A percentile compares a stretch with the other conserved stretches of the same genome.
These are phyloP conservation scores for Mixia osmundae DNA, from an alignment of 1,284 basidiomycete genomes.

Conservation along the genomic window DNA sequence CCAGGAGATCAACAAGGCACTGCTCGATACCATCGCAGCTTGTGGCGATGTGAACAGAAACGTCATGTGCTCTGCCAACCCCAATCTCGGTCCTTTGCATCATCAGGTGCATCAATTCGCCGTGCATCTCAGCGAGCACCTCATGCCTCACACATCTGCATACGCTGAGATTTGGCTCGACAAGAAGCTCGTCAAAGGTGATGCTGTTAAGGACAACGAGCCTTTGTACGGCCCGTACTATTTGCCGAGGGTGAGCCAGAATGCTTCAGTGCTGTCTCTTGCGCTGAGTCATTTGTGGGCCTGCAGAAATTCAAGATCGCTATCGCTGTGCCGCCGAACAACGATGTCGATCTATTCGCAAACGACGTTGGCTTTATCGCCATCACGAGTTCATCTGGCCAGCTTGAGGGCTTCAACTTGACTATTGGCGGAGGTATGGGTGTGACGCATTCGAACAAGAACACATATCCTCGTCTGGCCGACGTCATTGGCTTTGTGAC, in stretches of 20 bases:
- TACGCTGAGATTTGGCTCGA: constrained; percentile 99
- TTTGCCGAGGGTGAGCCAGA: constrained; percentile 61
- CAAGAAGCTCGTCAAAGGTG: constrained; percentile 78
- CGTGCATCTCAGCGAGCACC: constrained; percentile 60
- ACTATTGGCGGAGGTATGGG: constrained; percentile 75
- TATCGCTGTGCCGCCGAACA: constrained; percentile 84
- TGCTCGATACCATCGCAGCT: constrained; percentile 89
- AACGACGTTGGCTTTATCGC: constrained; percentile 60
- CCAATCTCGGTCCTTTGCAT: constrained; percentile 64
- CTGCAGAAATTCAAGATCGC: constrained; percentile 75
- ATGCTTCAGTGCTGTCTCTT: not conserved
- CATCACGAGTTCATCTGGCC: constrained; percentile 30
- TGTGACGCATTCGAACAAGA: constrained; percentile 72
- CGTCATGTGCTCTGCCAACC: constrained; percentile 75
- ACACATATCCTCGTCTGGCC: constrained; percentile 82
- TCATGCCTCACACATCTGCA: constrained; percentile 72
- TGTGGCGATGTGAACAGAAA: constrained; percentile 94
- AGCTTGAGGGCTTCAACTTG: constrained; percentile 25
- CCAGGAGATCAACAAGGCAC: constrained; percentile 74
- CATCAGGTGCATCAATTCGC: constrained; percentile 62
- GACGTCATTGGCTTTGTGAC: constrained; percentile 83
- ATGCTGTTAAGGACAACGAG: constrained; percentile 78
- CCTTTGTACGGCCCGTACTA: constrained; percentile 94
- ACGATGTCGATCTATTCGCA: constrained; percentile 82
- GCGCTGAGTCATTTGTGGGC: not conserved